Percentiles rank a stretch among this genome's conserved stretches.
phyloP scores from a whole-genome alignment of 2,329 filamentous ascomycete genomes.

The Cladosporium sphaerospermum region DNA sequence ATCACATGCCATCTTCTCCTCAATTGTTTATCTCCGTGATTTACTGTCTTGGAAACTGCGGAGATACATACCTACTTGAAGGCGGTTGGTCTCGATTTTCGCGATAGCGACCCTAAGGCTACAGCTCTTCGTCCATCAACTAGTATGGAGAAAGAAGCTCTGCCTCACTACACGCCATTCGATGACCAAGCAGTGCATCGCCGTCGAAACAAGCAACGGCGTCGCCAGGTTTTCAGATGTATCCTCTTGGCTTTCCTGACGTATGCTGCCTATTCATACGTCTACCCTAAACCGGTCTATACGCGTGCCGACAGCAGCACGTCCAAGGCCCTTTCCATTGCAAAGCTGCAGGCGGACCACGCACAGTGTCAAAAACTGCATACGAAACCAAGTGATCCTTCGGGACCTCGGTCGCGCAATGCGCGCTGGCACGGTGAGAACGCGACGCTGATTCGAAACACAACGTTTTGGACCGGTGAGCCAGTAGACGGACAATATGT shows the following conservation, averaged over 20 bases:
- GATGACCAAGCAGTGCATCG: slow-evolving; percentile 3
- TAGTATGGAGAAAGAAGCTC: slow-evolving; percentile 15
- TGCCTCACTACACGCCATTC: slow-evolving; percentile 14
- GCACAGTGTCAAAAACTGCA: slow-evolving; percentile 51
- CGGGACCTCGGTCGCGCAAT: slow-evolving; percentile 52
- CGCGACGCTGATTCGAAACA: slow-evolving; percentile 60
- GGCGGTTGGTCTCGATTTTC: too few relatives aligned
- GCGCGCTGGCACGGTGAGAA: slow-evolving; percentile 55
- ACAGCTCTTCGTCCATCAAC: background rate
- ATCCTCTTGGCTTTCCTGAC: slow-evolving; percentile 9
- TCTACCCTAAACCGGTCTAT: slow-evolving; percentile 1
- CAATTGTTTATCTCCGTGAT: too few relatives aligned
- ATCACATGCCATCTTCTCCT: too few relatives aligned
- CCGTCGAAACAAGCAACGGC: background rate
- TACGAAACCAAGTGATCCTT: slow-evolving; percentile 49
- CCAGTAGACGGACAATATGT: slow-evolving; percentile 42
- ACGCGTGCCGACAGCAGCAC: slow-evolving; percentile 4
- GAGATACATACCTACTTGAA: background rate
- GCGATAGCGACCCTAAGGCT: too few relatives aligned
- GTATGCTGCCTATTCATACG: slow-evolving; percentile 10
- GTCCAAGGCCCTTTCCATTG: slow-evolving; percentile 46
- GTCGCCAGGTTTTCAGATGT: slow-evolving; percentile 11
- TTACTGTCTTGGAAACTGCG: too few relatives aligned
- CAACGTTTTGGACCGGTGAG: slow-evolving; percentile 61
- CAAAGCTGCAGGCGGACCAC: slow-evolving; percentile 50